A percentile compares a stretch with the other conserved stretches of the same genome.
These are phyloP conservation scores for Ascomycota sp. DNA, from an alignment of 2,329 filamentous ascomycete genomes.

Conservation along the genomic window DNA sequence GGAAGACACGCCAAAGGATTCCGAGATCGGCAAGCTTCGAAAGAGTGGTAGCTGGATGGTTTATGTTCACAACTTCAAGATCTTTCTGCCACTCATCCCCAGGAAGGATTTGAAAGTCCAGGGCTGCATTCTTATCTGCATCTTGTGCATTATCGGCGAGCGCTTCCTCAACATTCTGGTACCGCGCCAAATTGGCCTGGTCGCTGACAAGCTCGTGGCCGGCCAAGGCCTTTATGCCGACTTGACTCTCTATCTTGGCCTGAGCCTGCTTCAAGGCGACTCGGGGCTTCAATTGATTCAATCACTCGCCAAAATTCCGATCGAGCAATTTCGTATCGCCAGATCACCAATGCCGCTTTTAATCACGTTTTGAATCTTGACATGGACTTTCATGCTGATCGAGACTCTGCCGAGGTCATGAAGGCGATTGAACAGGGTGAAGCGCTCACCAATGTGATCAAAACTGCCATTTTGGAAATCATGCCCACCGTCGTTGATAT, in stretches of 20 bases:
- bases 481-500: conserved; percentile 43
- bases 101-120: conserved; percentile 12
- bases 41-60: conserved; percentile 8
- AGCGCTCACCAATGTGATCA: conserved; percentile 34
- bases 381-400: conserved; percentile 49
- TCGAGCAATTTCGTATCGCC: conserved; percentile 24
- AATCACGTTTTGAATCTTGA: conserved; percentile 48
- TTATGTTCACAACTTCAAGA: conserved; percentile 11
- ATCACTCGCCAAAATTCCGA: conserved; percentile 12
- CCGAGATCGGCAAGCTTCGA: conserved; percentile 5
- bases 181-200: conserved; percentile 11
- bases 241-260: conserved; percentile 5
- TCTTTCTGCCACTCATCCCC: conserved; percentile 12
- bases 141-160: conserved; percentile 6
- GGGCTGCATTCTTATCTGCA: conserved; percentile 7
- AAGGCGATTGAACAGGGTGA: conserved; percentile 43
- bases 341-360: conserved; percentile 40
- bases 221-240: conserved; percentile 5
- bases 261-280: conserved; percentile 3
- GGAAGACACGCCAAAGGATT: conserved; percentile 1
- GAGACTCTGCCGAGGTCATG: conserved; percentile 43
- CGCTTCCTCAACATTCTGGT: conserved; percentile 12
- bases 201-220: conserved; percentile 10
- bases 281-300: conserved; percentile 5
- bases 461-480: conserved; percentile 34